These are phyloP conservation scores for Kwoniella shandongensis DNA, from an alignment of 768 basidiomycete species.

Conservation along the genomic window DNA sequence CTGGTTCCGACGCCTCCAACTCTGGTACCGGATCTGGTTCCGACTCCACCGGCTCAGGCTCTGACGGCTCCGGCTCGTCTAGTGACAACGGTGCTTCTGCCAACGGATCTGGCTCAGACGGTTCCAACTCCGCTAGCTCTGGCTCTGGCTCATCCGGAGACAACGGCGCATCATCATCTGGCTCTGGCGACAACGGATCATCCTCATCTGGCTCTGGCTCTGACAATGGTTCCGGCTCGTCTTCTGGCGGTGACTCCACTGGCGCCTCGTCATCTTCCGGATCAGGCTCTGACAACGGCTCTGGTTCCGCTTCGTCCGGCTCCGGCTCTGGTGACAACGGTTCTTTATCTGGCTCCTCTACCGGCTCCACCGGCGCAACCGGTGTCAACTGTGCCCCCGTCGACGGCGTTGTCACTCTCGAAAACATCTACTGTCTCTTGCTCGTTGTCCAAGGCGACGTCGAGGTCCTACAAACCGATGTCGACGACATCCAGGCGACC, in stretches of 20 bases:
- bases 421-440: constrained; percentile 7
- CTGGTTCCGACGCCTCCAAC: background rate
- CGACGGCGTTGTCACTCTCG: constrained; percentile 1
- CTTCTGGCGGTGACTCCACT: background rate
- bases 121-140: background rate
- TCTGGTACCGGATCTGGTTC: background rate
- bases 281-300: background rate
- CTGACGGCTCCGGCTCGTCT: background rate
- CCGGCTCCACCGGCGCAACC: background rate
- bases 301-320: background rate
- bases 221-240: background rate
- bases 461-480: background rate
- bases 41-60: background rate
- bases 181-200: background rate
- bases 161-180: background rate
- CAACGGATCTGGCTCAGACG: background rate
- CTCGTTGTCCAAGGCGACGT: background rate
- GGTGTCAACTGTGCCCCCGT: background rate
- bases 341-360: background rate
- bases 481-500: background rate
- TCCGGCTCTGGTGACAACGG: background rate
- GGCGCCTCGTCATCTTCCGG: background rate
- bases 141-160: background rate
- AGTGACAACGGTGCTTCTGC: background rate
- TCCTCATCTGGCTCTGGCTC: constrained; percentile 1